Conservation (phyloP, 1,284 basidiomycete genomes). For the Cutaneotrichosporon sp. region DNA sequence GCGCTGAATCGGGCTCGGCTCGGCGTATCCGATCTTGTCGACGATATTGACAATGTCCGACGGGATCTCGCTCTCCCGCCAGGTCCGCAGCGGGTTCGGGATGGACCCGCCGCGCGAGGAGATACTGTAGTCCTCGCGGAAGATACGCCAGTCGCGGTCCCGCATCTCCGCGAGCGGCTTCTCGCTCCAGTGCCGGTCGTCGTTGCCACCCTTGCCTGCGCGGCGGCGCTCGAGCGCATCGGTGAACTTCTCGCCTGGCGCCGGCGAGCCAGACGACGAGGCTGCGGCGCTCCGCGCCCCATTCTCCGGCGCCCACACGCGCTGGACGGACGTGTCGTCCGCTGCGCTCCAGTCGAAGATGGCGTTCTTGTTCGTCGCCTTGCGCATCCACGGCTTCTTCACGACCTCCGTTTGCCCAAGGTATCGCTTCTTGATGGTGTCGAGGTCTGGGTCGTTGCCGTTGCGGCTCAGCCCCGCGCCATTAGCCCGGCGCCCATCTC, state of each 20-base stretch:
- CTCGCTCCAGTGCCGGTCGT: constrained; percentile 96
- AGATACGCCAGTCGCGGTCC: constrained; percentile 98
- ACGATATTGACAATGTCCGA: constrained; percentile 72
- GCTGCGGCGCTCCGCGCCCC: neutral
- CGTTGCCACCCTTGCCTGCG: constrained; percentile 73
- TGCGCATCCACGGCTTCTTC: constrained; percentile 87
- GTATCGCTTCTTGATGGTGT: constrained; percentile 77
- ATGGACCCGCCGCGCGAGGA: constrained; percentile 85
- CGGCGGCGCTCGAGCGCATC: constrained; percentile 74
- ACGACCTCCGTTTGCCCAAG: constrained; percentile 64
- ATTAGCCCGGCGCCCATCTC: too few relatives aligned
- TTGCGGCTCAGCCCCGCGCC: constrained; percentile 36
- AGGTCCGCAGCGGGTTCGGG: constrained; percentile 84
- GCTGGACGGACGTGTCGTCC: constrained; percentile 71
- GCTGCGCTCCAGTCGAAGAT: constrained; percentile 98
- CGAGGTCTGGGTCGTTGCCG: constrained; percentile 66
- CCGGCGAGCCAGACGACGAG: constrained; percentile 8
- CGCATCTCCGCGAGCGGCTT: constrained; percentile 91
- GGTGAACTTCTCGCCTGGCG: constrained; percentile 32
- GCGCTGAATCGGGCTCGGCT: constrained; percentile 92
- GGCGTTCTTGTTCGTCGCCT: constrained; percentile 85
- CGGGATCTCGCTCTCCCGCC: constrained; percentile 85
- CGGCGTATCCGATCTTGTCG: constrained; percentile 88
- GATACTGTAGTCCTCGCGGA: constrained; percentile 97
- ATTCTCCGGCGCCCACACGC: constrained; percentile 2